Conservation (phyloP, 2,329 filamentous ascomycete genomes). For the Hansfordia pulvinata region DNA sequence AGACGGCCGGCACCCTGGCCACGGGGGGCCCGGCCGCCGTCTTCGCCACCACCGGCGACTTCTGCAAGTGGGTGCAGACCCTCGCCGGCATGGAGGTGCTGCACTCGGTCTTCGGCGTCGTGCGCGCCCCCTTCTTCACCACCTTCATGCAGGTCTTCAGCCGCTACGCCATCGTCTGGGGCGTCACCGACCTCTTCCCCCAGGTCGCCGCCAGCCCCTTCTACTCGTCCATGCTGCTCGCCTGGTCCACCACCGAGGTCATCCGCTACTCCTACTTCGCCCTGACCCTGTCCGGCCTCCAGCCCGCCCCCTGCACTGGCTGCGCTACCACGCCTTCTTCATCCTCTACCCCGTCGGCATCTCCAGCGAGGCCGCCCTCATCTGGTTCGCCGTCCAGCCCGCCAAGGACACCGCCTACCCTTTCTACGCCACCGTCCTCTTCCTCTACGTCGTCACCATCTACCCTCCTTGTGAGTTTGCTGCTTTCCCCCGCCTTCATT, state of each 20-base stretch:
- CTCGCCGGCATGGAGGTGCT: constrained; percentile 70
- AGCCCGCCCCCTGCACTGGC: constrained; percentile 61
- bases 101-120: constrained; percentile 67
- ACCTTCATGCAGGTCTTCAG: constrained; percentile 83
- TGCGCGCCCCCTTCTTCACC: constrained; percentile 73
- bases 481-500: not conserved
- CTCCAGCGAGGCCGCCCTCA: constrained; percentile 69
- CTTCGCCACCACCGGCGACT: constrained; percentile 48
- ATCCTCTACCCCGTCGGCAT: constrained; percentile 90
- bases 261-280: constrained; percentile 90
- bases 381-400: constrained; percentile 55
- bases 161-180: constrained; percentile 83
- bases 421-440: constrained; percentile 50
- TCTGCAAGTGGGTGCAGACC: constrained; percentile 71
- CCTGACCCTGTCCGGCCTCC: constrained; percentile 48
- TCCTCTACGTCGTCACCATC: constrained; percentile 61
- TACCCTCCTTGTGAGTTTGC: constrained; percentile 63
- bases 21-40: constrained; percentile 41
- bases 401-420: constrained; percentile 31
- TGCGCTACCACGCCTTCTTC: constrained; percentile 87
- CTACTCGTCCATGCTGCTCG: constrained; percentile 68
- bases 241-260: constrained; percentile 86
- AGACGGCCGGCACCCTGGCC: constrained; percentile 37
- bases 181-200: constrained; percentile 63
- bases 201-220: constrained; percentile 39